Base-by-base conservation (phyloP, 306 rosid species). In the Prunus mongolica region DNA sequence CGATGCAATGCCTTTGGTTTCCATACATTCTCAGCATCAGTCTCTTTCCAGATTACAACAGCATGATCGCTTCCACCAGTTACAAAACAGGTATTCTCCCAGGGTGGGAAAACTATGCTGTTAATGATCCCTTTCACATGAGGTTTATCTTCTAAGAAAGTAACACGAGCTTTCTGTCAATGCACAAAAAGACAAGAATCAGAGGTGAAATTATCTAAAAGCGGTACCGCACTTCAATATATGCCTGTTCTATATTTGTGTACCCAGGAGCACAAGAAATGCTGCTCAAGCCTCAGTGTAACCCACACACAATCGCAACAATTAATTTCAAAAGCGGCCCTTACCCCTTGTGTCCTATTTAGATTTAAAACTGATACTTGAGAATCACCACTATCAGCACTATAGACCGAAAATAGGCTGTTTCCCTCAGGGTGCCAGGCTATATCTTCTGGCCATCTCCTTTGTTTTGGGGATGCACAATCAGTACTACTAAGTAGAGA, bases 21-120 rank as follows among this genome's bases (percentile, higher is more conserved):
- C 99, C 99, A 96, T 69, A 69, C 78, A 68, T 83, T 78, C 76
- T 79, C 92, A 18, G 74, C 82, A 44, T 88, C 96, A 32, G 77
- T 84, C 86, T 92, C 97, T 51, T 83, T 84, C 99, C 99, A 96
- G 75, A 90, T 87, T 18, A 91, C 11, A 72, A 92, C 99, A 34
- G 91, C 96, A 86, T 92, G 99, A 83, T 96, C 99, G 84, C 93
- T 86, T 66, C 97, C 99, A 18, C 93, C 99, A 25, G 99, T 92
- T 80, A 83, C 86, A 85, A 96, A 96, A 80, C 88, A 83, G 66
- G 84, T 70, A 61, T 82, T 71, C 77, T 88, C 98, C 93, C 97
- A 96, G 18, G 97, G 99, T 86, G 89, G 85, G 85, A 92, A 92
- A 61, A 70, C 84, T 76, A 96, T 89, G 81, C 87, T 75, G 75